Evolutionary conservation across 2,329 filamentous ascomycete species (phyloP), one percentile per base, ranked within the genome.

Genomic region (Orbilia oligospora): DNA sequence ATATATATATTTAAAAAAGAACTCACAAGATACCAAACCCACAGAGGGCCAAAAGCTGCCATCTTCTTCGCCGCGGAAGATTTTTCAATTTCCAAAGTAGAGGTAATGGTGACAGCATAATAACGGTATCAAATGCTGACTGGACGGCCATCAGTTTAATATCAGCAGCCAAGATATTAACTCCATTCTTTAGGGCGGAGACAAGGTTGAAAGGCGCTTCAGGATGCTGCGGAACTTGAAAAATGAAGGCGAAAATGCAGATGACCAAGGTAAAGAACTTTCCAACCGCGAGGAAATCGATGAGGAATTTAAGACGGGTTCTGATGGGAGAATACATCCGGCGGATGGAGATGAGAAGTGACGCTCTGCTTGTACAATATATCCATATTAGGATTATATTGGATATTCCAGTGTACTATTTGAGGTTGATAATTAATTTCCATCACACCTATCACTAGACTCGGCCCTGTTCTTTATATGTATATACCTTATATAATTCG

Each of bases 311-410:
- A n/a, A 79, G 36, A 22, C 66, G 64, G 5, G 76, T 79, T 46
- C 46, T 46, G 12, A 79, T 71, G 9, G 76, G 76, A 12, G 76
- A 79, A 36, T 79, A 79, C 64, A 79, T 69, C 1, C 76, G 69
- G 16, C 76, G 55, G 22, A 79, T 56, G 38, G 76, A 73, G 33
- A 79, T 53, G 30, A 79, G 69, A 24, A 79, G 70, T 5, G 76
- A 79, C 14, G 70, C 76, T 10, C 76, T 56, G 38, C 69, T 79
- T n/a, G 70, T 71, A 20, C 69, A 73, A 30, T 73, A 79, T 33
- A 75, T 55, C 69, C 69, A 79, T 9, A 79, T 71, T 9, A 78
- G 24, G 27, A 71, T 48, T 18, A 78, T 27, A 20, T 78, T 78
- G n/a, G 49, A 67, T 38, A 71, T 55, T 20, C 75, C 75, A 18